Evolutionary conservation across 192 early-diverging fungal genomes (phyloP).

Genomic region (Podila horticola): DNA sequence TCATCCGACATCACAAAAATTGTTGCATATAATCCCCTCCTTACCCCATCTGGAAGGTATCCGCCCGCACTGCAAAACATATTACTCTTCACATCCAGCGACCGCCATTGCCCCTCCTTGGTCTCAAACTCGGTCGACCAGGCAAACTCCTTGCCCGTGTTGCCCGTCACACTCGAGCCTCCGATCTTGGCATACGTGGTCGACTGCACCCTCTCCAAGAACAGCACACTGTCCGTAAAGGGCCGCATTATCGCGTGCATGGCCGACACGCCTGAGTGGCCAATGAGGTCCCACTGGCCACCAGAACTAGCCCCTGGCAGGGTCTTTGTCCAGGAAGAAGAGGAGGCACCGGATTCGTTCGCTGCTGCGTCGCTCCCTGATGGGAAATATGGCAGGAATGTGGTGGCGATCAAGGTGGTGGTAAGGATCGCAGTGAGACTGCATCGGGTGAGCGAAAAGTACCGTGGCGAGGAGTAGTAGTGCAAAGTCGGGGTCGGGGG

Average conservation of each 20-base stretch:
- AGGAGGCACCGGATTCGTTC: background rate
- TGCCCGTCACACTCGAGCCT: conserved; percentile 32
- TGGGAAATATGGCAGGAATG: conserved; percentile 2
- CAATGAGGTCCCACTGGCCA: conserved; percentile 53
- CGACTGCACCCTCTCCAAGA: conserved; percentile 37
- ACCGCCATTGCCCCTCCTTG: conserved; percentile 26
- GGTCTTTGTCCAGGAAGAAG: background rate
- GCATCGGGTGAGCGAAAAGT: conserved; percentile 15
- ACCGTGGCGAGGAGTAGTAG: background rate
- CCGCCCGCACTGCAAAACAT: conserved; percentile 52
- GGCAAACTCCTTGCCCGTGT: conserved; percentile 25
- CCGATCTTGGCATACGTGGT: conserved; percentile 22
- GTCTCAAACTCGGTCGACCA: conserved; percentile 50
- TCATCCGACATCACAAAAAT: no score
- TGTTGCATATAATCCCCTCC: background rate
- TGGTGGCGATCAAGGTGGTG: conserved; percentile 9
- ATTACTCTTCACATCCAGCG: conserved; percentile 36
- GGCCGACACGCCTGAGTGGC: conserved; percentile 46
- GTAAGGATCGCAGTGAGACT: conserved; percentile 6
- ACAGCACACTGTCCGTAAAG: conserved; percentile 38
- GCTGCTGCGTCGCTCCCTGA: conserved; percentile 18
- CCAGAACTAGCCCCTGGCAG: conserved; percentile 23
- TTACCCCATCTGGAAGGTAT: conserved; percentile 47
- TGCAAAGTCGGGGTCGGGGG: background rate
- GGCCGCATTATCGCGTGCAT: conserved; percentile 50